These are phyloP conservation scores for Cryptococcus maquisensis DNA, from an alignment of 1,284 basidiomycete genomes.

Conservation along the genomic window DNA sequence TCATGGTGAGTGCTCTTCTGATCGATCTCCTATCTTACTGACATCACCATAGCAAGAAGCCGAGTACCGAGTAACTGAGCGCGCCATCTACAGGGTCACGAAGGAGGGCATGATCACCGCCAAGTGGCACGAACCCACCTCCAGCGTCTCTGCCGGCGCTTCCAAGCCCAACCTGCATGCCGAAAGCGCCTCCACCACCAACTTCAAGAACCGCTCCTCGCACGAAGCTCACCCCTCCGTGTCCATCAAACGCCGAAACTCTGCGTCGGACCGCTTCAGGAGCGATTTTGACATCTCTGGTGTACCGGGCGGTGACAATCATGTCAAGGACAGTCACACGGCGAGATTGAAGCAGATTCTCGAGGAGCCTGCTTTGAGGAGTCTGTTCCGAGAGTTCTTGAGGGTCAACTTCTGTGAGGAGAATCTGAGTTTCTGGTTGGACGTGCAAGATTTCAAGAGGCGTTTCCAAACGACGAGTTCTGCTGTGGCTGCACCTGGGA, in stretches of 20 bases:
- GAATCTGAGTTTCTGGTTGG: slow-evolving; percentile 94
- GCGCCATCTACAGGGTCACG: slow-evolving; percentile 89
- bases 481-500: slow-evolving; percentile 62
- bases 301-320: slow-evolving; percentile 17
- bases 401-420: slow-evolving; percentile 96
- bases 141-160: slow-evolving; percentile 1
- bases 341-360: slow-evolving; percentile 88
- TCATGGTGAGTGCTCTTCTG: slow-evolving; percentile 28
- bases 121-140: slow-evolving; percentile 63
- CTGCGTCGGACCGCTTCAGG: slow-evolving; percentile 12
- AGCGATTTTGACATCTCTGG: slow-evolving; percentile 18
- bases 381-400: slow-evolving; percentile 90
- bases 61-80: slow-evolving; percentile 91
- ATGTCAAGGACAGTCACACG: slow-evolving; percentile 76
- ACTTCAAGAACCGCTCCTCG: slow-evolving; percentile 5
- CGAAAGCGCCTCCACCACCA: slow-evolving; percentile 7
- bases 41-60: slow-evolving; percentile 64
- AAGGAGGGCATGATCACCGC: slow-evolving; percentile 81
- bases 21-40: not conserved
- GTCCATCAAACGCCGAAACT: slow-evolving; percentile 10
- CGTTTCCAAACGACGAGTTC: slow-evolving; percentile 93
- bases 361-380: slow-evolving; percentile 83
- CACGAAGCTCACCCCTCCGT: not conserved
- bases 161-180: slow-evolving; percentile 23
- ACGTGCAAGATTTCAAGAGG: slow-evolving; percentile 94